These are phyloP conservation scores for Paecilomyces sp. DNA, from an alignment of 2,329 filamentous ascomycete genomes.

Conservation along the genomic window DNA sequence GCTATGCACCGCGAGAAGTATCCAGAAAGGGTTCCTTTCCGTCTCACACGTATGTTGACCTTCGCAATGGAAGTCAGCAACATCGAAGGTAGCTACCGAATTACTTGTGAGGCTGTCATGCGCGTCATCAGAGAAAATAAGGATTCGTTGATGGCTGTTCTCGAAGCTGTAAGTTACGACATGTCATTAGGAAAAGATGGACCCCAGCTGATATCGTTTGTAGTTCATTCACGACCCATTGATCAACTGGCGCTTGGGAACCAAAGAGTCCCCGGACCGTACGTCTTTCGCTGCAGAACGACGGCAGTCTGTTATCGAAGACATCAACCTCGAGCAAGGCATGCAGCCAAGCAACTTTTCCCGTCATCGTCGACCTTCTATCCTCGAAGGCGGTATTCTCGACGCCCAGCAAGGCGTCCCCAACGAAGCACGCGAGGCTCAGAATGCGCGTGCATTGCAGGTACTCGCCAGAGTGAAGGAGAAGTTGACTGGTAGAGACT, in stretches of 20 bases:
- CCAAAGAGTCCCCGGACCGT: conserved; percentile 54
- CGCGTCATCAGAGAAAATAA: conserved; percentile 93
- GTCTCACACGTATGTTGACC: conserved; percentile 95
- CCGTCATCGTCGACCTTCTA: conserved; percentile 60
- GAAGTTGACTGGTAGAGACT: conserved; percentile 91
- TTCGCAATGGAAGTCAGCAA: conserved; percentile 99
- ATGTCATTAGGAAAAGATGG: background rate
- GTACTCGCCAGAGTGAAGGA: conserved; percentile 88
- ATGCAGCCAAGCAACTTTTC: conserved; percentile 58
- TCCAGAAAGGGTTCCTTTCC: conserved; percentile 94
- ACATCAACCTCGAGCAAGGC: conserved; percentile 42
- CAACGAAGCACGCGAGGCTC: conserved; percentile 59
- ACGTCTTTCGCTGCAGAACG: conserved; percentile 56
- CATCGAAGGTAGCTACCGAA: conserved; percentile 96
- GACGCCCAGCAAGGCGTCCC: conserved; percentile 34
- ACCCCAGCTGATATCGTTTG: conserved; percentile 13
- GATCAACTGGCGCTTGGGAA: conserved; percentile 83
- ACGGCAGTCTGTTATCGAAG: conserved; percentile 51
- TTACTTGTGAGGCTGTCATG: conserved; percentile 98
- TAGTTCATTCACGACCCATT: conserved; percentile 99
- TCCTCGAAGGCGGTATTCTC: conserved; percentile 52
- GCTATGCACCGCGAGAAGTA: conserved; percentile 99
- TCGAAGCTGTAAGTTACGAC: conserved; percentile 74
- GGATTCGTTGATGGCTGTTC: conserved; percentile 94
- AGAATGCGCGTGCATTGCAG: conserved; percentile 88